Evolutionary conservation across 1,139 yeast genomes (phyloP), one percentile per base, ranked within the genome.

Genomic region (Kazachstania sp.): DNA sequence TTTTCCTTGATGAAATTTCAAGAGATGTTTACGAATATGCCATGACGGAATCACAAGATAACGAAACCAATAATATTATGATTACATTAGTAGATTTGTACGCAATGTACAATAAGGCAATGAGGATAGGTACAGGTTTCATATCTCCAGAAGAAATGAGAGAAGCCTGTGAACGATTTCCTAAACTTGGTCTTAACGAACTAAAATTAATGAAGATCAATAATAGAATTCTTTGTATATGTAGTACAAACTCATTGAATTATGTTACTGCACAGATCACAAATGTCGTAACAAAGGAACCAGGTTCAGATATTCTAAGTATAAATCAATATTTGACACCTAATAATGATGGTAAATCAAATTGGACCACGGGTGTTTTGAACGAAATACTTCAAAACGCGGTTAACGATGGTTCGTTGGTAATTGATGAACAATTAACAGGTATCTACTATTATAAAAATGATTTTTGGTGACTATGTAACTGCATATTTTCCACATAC

Each of bases 281-380:
- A 15, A 61, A 65, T 2, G 53, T 72, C 2, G 58, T 71, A 4
- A 54, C 61, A 2, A 58, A 67, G 26, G 52, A 51, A 41, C 56
- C 60, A 28, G 56, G 71, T 35, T 54, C 52, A 16, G 58, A 64
- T 47, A 49, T 53, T 32, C 39, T 69, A 39, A 54, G 60, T 48
- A 46, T 65, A 20, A 56, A 56, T 45, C 52, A 64, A 48, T 37
- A 48, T 45, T 32, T 57, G 47, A 53, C 64, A 41, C 48, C 55
- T 7, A 39, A 29, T 26, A 12, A 29, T 16, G 37, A 43, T 12
- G 35, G 28, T 13, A 32, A 39, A 28, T 43, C 82, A 52, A 70
- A 71, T 35, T 86, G 94, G 90, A 80, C 90, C 16, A 71, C 81
- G 40, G 77, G 79, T 32, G 79, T 86, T 16, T 75, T 90, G 2